These are phyloP conservation scores for Eimeria acervulina DNA, from an alignment of 169 alveolate species.

Conservation along the genomic window DNA sequence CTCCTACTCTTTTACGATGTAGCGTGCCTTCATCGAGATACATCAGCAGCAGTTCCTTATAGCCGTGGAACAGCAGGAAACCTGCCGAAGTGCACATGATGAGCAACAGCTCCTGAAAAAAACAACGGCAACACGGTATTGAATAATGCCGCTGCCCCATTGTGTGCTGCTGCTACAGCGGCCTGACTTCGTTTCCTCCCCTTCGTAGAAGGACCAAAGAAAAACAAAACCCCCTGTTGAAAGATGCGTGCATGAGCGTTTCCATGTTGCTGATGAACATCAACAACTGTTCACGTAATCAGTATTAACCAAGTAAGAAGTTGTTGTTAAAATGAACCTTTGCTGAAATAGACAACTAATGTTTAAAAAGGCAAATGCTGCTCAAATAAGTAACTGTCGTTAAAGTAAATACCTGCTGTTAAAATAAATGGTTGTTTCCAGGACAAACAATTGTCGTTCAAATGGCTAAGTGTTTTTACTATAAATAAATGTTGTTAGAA, in stretches of 20 bases:
- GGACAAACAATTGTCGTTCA: no score
- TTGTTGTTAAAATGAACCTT: no score
- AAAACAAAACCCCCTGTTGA: neutral
- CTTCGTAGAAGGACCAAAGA: neutral
- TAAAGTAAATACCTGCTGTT: no score
- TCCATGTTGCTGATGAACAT: constrained; percentile 7
- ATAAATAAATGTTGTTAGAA: no score
- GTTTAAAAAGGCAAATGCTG: no score
- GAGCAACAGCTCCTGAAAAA: neutral
- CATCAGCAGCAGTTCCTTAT: neutral
- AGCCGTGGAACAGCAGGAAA: neutral
- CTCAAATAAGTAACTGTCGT: no score
- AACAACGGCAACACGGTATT: neutral
- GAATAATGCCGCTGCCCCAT: neutral
- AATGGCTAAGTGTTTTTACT: no score
- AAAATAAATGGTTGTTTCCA: no score
- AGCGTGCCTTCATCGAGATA: neutral
- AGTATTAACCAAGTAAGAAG: no score
- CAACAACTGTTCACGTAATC: neutral
- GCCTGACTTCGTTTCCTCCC: constrained; percentile 50
- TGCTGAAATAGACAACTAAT: no score
- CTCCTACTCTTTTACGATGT: neutral
- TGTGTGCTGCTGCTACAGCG: constrained; percentile 71
- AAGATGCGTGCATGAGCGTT: constrained; percentile 42
- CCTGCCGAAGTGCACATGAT: neutral